These are phyloP conservation scores for Ophiocordyceps unilateralis DNA, from an alignment of 2,329 filamentous ascomycete genomes.

Conservation along the genomic window DNA sequence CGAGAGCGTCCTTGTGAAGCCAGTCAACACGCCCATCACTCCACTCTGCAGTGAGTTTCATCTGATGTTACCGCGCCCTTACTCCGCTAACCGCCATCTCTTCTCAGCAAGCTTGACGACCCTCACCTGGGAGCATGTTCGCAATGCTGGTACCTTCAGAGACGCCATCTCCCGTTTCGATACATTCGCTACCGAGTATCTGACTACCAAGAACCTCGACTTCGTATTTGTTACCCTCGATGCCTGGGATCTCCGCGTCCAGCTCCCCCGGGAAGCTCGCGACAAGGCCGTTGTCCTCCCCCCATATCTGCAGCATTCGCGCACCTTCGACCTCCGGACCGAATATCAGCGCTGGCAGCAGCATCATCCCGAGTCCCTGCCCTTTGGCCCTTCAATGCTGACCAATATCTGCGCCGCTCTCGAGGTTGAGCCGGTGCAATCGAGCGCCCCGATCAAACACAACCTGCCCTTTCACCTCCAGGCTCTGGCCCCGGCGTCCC, in stretches of 20 bases:
- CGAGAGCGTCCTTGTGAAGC: slow-evolving; percentile 93
- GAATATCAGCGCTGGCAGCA: slow-evolving; percentile 99
- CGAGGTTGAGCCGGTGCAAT: slow-evolving; percentile 94
- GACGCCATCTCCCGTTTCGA: slow-evolving; percentile 94
- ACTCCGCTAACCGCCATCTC: slow-evolving; percentile 1
- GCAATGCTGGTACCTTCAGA: slow-evolving; percentile 90
- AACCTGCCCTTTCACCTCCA: slow-evolving; percentile 96
- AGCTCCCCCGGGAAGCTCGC: slow-evolving; percentile 90
- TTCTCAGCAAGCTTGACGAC: slow-evolving; percentile 79
- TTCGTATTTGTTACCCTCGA: slow-evolving; percentile 98
- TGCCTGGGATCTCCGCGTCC: slow-evolving; percentile 94
- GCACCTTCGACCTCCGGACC: slow-evolving; percentile 89
- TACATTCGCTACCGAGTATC: slow-evolving; percentile 78
- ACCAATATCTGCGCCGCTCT: slow-evolving; percentile 96
- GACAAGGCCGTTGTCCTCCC: slow-evolving; percentile 96
- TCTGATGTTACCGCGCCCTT: neutral
- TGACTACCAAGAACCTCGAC: slow-evolving; percentile 79
- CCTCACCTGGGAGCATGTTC: slow-evolving; percentile 96
- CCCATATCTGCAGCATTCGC: slow-evolving; percentile 91
- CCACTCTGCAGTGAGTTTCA: slow-evolving; percentile 80
- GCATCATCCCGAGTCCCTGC: slow-evolving; percentile 91
- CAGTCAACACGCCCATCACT: slow-evolving; percentile 96
- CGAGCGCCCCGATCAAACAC: slow-evolving; percentile 95
- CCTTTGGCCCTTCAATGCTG: slow-evolving; percentile 87
- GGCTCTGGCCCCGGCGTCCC: slow-evolving; percentile 85